Base-by-base conservation (phyloP, 345 rosid genomes). In the Brassica incana region DNA sequence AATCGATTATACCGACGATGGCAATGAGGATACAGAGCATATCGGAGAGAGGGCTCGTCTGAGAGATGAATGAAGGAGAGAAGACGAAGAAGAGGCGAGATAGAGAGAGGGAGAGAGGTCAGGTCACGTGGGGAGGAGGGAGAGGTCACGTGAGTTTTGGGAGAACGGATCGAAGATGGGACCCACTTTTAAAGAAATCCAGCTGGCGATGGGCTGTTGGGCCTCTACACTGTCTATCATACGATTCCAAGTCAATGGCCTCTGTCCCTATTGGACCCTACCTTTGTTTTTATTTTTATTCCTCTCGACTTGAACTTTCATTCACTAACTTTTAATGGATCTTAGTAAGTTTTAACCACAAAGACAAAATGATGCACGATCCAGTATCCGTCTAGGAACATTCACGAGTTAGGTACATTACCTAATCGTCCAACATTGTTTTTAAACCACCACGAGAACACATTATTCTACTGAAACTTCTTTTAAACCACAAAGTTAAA, bases 191-290 rank as follows among this genome's bases (percentile, higher is more conserved):
- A 48, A 45, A 5, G 59, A 25, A 50, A 74, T 54, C 76, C 79
- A 75, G 83, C 83, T 80, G 79, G 83, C 76, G 18, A 63, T 80
- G 83, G 83, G 83, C 83, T 80, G 79, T 80, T 80, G 83, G 83
- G 83, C 83, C 83, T 75, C 58, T 68, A 9, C 6, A 69, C 82
- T 79, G 74, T 79, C 77, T 73, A 20, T 56, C 64, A 67, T 59
- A 45, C 38, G 58, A 40, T 69, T 80, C 75, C 83, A 80, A 75
- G 83, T 75, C 83, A 75, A 80, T 69, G 72, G 4, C 61, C 35
- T 32, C 0, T 18, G 25, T 38, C 68, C 14, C 9, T 20, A 63
- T 63, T 80, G 50, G 75, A 80, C 75, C 82, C 79, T 74, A 80
- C 83, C 54, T 2, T 74, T 5, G 68, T 74, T 68, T 62, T 33